Evolutionary conservation across 257 asterid genomes (phyloP).

Genomic region (Solanum ahanhuiri): DNA sequence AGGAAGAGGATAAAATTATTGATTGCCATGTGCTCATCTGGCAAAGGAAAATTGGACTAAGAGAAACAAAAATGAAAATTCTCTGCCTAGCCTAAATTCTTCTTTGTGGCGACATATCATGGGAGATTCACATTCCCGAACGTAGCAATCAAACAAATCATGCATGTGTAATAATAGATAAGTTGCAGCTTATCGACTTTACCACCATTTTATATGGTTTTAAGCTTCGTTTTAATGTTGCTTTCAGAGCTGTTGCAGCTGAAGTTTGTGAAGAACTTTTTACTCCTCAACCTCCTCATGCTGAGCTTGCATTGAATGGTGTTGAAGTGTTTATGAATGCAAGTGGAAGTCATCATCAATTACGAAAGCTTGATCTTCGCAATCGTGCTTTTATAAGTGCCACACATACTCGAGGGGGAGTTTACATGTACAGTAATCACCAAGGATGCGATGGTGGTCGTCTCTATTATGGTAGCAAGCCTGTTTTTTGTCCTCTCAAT

Average conservation of each 20-base stretch:
- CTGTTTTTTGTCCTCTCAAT: not conserved
- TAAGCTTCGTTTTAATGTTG: conserved; percentile 1
- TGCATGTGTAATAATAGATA: not conserved
- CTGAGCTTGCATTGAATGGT: conserved; percentile 88
- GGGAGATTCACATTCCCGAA: not conserved
- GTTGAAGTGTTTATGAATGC: conserved; percentile 95
- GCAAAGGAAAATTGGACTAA: not conserved
- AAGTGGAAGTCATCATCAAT: conserved; percentile 95
- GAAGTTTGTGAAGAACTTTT: conserved; percentile 97
- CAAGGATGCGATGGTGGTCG: conserved; percentile 99
- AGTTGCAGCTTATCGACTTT: not conserved
- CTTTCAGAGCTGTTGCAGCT: conserved; percentile 83
- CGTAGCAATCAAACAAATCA: not conserved
- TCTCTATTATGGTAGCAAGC: conserved; percentile 70
- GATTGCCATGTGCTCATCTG: not conserved
- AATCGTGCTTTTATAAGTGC: conserved; percentile 87
- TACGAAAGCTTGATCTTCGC: conserved; percentile 84
- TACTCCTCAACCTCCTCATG: conserved; percentile 85
- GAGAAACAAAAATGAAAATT: not conserved
- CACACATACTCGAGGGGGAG: conserved; percentile 96
- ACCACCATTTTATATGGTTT: not conserved
- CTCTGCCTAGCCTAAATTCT: not conserved
- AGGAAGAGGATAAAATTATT: not conserved
- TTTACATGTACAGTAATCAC: conserved; percentile 91
- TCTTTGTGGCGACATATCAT: not conserved